Evolutionary conservation across 306 rosid species (phyloP).

Genomic region (Dalbergia oliveri): DNA sequence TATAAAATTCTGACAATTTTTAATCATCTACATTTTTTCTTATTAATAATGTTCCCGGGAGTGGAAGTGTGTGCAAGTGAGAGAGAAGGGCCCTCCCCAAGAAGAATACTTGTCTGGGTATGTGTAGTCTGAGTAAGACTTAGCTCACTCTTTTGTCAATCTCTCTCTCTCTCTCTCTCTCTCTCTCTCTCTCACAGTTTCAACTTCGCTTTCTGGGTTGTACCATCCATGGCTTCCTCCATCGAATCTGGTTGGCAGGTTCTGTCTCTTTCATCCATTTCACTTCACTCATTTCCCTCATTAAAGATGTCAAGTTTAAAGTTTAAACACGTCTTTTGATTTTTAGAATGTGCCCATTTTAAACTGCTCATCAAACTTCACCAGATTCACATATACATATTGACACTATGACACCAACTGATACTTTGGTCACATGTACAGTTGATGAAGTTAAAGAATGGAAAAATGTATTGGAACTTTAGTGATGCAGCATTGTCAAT

Average conservation of each 20-base stretch:
- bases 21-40: too few species aligned
- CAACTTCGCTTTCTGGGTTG: neutral
- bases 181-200: too few species aligned
- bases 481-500: neutral
- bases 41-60: too few species aligned
- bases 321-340: neutral
- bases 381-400: neutral
- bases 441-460: neutral
- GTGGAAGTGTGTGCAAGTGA: neutral
- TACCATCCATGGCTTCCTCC: constrained; percentile 62
- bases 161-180: too few species aligned
- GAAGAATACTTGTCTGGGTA: neutral
- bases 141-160: neutral
- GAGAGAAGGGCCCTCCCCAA: constrained; percentile 7
- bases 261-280: neutral
- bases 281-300: neutral
- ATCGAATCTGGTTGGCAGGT: constrained; percentile 82
- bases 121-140: neutral
- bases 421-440: neutral
- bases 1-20: too few species aligned
- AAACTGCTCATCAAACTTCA: neutral
- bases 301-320: neutral
- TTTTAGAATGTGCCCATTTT: constrained; percentile 4
- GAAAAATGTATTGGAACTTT: too few species aligned
- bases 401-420: neutral